Evolutionary conservation across 345 rosid species (phyloP).

Genomic region (Pugionium cornutum): DNA sequence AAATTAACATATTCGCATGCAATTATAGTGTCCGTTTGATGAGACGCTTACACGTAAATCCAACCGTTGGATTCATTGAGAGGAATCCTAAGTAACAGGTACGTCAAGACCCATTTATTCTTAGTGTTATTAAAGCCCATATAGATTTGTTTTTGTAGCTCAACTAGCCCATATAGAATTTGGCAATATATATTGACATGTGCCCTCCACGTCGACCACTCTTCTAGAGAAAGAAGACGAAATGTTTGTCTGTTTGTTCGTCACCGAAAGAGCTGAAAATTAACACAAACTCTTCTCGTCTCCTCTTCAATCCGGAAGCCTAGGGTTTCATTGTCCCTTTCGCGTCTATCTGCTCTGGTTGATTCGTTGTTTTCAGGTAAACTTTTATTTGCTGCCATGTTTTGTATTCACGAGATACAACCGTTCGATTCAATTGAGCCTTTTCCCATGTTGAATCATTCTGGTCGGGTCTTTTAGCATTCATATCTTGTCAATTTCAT

Average conservation of each 20-base stretch:
- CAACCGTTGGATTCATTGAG: conserved; percentile 40
- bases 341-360: conserved; percentile 11
- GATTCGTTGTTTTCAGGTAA: conserved; percentile 15
- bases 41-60: conserved; percentile 35
- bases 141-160: too few relatives aligned
- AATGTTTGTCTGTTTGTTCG: not conserved
- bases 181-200: not conserved
- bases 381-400: not conserved
- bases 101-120: too few relatives aligned
- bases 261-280: conserved; percentile 19
- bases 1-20: conserved; percentile 28
- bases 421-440: conserved; percentile 9
- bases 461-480: not conserved
- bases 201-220: conserved; percentile 13
- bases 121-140: too few relatives aligned
- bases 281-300: not conserved
- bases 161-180: not conserved
- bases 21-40: conserved; percentile 28
- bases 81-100: conserved; percentile 34
- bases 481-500: not conserved
- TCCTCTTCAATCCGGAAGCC: conserved; percentile 20
- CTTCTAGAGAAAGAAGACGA: conserved; percentile 15
- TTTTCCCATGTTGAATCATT: not conserved
- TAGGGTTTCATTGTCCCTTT: conserved; percentile 4
- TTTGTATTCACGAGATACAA: not conserved